These are phyloP conservation scores for Penicillium sp. DNA, from an alignment of 2,329 filamentous ascomycete genomes.

Conservation along the genomic window DNA sequence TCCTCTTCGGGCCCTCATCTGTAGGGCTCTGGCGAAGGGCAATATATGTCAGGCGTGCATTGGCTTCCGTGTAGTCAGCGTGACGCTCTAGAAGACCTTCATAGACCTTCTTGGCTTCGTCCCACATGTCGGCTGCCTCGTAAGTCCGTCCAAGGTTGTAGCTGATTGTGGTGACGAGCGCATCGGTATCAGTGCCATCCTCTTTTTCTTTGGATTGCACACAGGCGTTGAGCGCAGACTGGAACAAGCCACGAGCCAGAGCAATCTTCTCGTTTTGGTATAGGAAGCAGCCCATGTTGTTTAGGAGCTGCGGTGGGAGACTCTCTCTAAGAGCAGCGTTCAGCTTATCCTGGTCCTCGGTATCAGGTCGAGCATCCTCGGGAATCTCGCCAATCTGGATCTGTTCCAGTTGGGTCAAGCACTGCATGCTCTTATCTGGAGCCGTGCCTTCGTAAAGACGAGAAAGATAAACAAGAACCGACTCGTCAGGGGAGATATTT, in stretches of 20 bases:
- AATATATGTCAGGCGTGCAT: conserved; percentile 85
- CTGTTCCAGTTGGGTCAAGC: conserved; percentile 86
- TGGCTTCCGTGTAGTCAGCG: conserved; percentile 87
- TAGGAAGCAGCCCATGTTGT: conserved; percentile 96
- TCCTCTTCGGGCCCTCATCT: conserved; percentile 81
- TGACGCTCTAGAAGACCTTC: conserved; percentile 81
- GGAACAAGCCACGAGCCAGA: conserved; percentile 80
- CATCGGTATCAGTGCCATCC: conserved; percentile 77
- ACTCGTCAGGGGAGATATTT: conserved; percentile 74
- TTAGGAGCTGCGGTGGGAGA: conserved; percentile 84
- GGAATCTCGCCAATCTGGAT: conserved; percentile 78
- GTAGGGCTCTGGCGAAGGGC: conserved; percentile 75
- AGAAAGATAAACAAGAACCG: conserved; percentile 86
- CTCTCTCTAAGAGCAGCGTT: conserved; percentile 66
- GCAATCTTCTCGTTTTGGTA: conserved; percentile 82
- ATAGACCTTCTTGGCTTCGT: conserved; percentile 85
- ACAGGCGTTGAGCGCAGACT: conserved; percentile 85
- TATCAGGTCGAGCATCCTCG: conserved; percentile 63
- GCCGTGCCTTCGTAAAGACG: conserved; percentile 82
- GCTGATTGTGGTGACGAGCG: conserved; percentile 90
- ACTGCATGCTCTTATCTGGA: conserved; percentile 88
- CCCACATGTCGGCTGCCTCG: conserved; percentile 75
- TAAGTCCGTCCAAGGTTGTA: conserved; percentile 95
- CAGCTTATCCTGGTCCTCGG: conserved; percentile 59
- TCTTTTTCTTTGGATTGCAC: conserved; percentile 76